phyloP scores from a whole-genome alignment of 1,284 basidiomycete species.

The Pisolithus thermaeus region DNA sequence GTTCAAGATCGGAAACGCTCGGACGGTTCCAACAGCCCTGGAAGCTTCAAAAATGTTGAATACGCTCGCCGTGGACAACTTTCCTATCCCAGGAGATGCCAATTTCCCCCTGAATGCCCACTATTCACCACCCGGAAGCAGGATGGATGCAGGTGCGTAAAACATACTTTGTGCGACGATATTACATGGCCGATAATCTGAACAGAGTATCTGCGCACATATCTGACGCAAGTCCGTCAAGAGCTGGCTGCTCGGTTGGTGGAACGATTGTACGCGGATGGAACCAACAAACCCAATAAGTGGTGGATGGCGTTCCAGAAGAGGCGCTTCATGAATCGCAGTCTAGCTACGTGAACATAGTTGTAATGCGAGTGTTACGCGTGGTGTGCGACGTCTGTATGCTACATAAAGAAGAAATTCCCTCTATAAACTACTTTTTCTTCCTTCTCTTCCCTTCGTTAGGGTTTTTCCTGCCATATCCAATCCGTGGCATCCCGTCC shows the following conservation, averaged over 20 bases:
- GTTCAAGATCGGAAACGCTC: conserved; percentile 72
- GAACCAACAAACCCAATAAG: conserved; percentile 89
- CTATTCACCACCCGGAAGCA: conserved; percentile 75
- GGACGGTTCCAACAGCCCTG: conserved; percentile 65
- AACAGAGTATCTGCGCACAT: conserved; percentile 81
- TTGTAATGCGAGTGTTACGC: background rate
- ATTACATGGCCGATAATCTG: background rate
- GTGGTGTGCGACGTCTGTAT: background rate
- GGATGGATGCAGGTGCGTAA: conserved; percentile 80
- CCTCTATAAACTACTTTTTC: conserved; percentile 39
- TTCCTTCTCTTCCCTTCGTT: conserved; percentile 58
- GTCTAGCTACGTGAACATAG: conserved; percentile 51
- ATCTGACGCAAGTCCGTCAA: conserved; percentile 89
- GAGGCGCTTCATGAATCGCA: conserved; percentile 91
- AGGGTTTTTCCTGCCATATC: conserved; percentile 82
- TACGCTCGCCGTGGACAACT: conserved; percentile 89
- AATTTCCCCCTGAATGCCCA: conserved; percentile 92
- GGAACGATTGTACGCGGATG: conserved; percentile 84
- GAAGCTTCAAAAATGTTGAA: conserved; percentile 89
- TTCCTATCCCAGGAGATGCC: conserved; percentile 93
- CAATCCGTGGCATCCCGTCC: conserved; percentile 73
- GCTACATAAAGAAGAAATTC: conserved; percentile 10
- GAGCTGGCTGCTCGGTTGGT: conserved; percentile 85
- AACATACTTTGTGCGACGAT: background rate
- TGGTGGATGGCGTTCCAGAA: conserved; percentile 99